phyloP scores from a whole-genome alignment of 2,329 filamentous ascomycete genomes.

The Paecilomyces sp. region DNA sequence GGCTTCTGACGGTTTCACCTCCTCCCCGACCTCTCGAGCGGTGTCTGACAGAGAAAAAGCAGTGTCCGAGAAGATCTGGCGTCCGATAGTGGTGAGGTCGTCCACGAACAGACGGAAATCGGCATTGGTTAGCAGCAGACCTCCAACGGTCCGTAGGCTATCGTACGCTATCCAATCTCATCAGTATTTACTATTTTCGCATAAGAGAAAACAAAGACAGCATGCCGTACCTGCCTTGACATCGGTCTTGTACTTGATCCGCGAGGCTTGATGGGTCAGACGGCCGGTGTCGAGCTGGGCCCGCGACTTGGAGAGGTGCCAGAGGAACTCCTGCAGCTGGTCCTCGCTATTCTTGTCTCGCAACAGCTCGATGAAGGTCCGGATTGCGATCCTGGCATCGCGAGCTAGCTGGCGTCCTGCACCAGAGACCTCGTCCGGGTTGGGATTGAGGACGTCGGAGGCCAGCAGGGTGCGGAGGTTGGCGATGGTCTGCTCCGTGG shows the following conservation, averaged over 20 bases:
- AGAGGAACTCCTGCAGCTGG: constrained; percentile 86
- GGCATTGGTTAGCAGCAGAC: constrained; percentile 78
- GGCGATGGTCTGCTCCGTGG: constrained; percentile 73
- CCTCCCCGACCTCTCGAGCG: constrained; percentile 65
- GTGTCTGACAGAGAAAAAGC: constrained; percentile 70
- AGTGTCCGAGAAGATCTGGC: constrained; percentile 81
- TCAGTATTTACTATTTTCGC: neutral
- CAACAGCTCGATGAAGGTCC: constrained; percentile 73
- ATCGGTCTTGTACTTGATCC: constrained; percentile 62
- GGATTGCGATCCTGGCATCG: constrained; percentile 65
- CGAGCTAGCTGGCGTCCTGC: constrained; percentile 68
- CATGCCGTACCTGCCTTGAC: constrained; percentile 54
- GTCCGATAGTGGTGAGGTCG: constrained; percentile 69
- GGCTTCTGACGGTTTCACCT: constrained; percentile 61
- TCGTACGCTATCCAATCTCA: constrained; percentile 54
- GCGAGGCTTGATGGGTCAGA: constrained; percentile 53
- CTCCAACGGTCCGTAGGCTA: constrained; percentile 75
- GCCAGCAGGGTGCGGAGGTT: constrained; percentile 74
- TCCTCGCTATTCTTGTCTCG: constrained; percentile 75
- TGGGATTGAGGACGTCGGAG: constrained; percentile 69
- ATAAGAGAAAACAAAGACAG: no score
- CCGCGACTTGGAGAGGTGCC: constrained; percentile 71
- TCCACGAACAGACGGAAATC: constrained; percentile 83
- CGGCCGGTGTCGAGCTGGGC: constrained; percentile 61
- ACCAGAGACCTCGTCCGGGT: constrained; percentile 66